These are phyloP conservation scores for Nannochloropsis salina DNA, from an alignment of 108 stramenopile species.

Conservation along the genomic window DNA sequence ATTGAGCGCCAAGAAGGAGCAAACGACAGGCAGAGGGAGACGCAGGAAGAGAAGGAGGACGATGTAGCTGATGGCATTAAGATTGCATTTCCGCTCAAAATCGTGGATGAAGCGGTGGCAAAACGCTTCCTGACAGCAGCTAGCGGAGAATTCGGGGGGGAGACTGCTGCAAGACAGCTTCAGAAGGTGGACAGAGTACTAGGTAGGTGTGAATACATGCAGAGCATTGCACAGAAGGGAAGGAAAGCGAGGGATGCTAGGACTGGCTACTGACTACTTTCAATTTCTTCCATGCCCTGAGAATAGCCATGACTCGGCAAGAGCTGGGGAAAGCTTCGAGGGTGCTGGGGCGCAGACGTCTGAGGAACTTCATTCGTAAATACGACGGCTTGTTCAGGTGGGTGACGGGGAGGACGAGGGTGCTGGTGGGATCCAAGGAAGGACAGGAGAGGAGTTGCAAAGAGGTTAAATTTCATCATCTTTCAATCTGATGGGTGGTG, in stretches of 20 bases:
- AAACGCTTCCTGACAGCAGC: background rate
- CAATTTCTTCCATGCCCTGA: no score
- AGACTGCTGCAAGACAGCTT: background rate
- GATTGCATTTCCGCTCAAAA: background rate
- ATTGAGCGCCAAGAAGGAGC: background rate
- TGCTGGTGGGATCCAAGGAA: background rate
- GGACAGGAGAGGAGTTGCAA: background rate
- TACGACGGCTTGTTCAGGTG: background rate
- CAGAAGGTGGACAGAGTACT: background rate
- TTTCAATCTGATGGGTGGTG: background rate
- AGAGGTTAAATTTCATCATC: background rate
- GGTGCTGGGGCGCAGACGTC: background rate
- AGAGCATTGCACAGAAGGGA: background rate
- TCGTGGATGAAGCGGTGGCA: background rate
- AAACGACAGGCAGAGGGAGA: background rate
- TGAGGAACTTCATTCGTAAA: background rate
- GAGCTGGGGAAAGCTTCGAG: background rate
- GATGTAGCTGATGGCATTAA: background rate
- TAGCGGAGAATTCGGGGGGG: background rate
- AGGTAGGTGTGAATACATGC: background rate
- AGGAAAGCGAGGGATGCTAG: background rate
- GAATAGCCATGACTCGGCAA: background rate
- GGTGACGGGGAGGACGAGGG: background rate
- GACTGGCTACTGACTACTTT: no score
- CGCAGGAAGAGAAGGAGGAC: background rate